These are phyloP conservation scores for Macaranga tanarius DNA, from an alignment of 441 rosid genomes.

Conservation along the genomic window DNA sequence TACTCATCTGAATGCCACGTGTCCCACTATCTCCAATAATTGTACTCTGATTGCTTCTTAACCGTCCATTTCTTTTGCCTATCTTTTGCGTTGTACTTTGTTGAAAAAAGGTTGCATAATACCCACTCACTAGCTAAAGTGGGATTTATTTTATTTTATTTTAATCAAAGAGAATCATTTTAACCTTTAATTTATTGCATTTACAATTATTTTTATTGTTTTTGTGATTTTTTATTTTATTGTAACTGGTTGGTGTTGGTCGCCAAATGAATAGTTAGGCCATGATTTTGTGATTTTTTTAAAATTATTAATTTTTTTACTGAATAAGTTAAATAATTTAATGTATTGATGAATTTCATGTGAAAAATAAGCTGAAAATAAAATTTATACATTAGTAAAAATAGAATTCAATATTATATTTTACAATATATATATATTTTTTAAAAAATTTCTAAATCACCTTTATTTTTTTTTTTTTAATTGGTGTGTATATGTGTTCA, in stretches of 20 bases:
- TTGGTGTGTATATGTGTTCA: no score
- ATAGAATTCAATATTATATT: no score
- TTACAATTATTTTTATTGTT: background rate
- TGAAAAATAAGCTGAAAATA: no score
- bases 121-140: slow-evolving; percentile 19
- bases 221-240: background rate
- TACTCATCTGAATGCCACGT: slow-evolving; percentile 24
- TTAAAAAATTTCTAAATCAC: no score
- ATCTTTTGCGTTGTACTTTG: slow-evolving; percentile 23
- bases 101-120: slow-evolving; percentile 16
- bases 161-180: background rate
- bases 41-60: slow-evolving; percentile 17
- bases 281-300: background rate
- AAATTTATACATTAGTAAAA: no score
- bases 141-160: slow-evolving; percentile 1
- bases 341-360: no score
- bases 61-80: slow-evolving; percentile 26
- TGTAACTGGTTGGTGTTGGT: background rate
- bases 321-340: no score
- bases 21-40: slow-evolving; percentile 30
- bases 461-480: no score
- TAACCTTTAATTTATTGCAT: background rate
- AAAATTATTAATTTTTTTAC: background rate
- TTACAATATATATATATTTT: no score
- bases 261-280: background rate